phyloP scores from a whole-genome alignment of 2,329 filamentous ascomycete species.

The Ophiocordyceps polyrhachis-furcata region DNA sequence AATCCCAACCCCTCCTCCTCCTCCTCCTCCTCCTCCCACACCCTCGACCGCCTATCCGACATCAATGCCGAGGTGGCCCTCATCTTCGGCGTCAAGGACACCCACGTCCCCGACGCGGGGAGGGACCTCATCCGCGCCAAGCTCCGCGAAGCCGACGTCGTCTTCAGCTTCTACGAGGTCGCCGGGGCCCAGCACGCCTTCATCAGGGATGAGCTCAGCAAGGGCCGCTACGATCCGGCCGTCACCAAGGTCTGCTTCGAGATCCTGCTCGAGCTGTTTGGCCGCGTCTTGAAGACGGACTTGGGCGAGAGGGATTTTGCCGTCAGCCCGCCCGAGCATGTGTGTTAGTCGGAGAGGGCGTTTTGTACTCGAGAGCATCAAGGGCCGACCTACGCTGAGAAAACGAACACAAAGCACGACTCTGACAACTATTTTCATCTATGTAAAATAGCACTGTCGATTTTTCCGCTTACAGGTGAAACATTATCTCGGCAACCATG shows the following conservation, averaged over 20 bases:
- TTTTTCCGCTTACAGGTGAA: neutral
- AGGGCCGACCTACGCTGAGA: neutral
- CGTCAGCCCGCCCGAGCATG: conserved; percentile 47
- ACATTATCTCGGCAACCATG: neutral
- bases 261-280: conserved; percentile 74
- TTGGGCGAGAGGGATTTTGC: conserved; percentile 48
- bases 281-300: conserved; percentile 57
- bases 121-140: conserved; percentile 70
- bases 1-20: conserved; percentile 16
- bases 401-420: neutral
- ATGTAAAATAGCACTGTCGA: neutral
- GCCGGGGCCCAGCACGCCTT: conserved; percentile 94
- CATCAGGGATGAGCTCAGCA: conserved; percentile 79
- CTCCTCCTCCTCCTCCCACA: conserved; percentile 28
- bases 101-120: conserved; percentile 67
- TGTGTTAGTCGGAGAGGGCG: conserved; percentile 31
- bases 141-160: conserved; percentile 54
- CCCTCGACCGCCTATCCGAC: conserved; percentile 34
- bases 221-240: conserved; percentile 83
- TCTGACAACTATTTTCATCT: neutral
- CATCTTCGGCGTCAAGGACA: conserved; percentile 87
- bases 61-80: conserved; percentile 72
- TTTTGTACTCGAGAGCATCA: neutral
- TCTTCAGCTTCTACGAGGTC: conserved; percentile 72
- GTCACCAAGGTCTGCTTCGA: conserved; percentile 80